A percentile compares a stretch with the other conserved stretches of the same genome.
These are phyloP conservation scores for Ocimum tenuiflorum DNA, from an alignment of 257 asterid genomes.

Conservation along the genomic window DNA sequence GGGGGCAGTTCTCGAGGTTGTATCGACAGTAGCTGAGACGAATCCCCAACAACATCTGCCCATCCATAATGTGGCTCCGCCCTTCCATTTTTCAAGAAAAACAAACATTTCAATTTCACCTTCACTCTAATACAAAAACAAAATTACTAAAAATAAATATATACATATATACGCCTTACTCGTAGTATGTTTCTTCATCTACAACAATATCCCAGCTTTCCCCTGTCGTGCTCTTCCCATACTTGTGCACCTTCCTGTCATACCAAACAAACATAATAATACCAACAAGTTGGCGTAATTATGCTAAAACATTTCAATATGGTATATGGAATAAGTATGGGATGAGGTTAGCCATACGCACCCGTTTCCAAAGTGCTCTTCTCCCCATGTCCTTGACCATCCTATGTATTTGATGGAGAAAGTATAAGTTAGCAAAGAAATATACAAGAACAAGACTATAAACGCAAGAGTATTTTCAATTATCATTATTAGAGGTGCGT, in stretches of 20 bases:
- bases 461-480: neutral
- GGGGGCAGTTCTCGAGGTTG: slow-evolving; percentile 84
- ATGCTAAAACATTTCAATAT: neutral
- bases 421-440: neutral
- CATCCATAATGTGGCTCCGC: slow-evolving; percentile 99
- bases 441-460: neutral
- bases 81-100: slow-evolving; percentile 34
- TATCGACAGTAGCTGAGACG: slow-evolving; percentile 74
- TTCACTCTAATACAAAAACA: too few species aligned
- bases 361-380: slow-evolving; percentile 99
- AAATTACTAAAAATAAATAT: too few species aligned
- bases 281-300: neutral
- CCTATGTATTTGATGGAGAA: slow-evolving; percentile 33
- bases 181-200: slow-evolving; percentile 92
- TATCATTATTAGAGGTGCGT: too few species aligned
- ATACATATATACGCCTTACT: slow-evolving; percentile 54
- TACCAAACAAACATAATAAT: neutral
- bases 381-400: slow-evolving; percentile 99
- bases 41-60: slow-evolving; percentile 99
- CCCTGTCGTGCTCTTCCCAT: slow-evolving; percentile 94
- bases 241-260: slow-evolving; percentile 95
- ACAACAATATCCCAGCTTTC: slow-evolving; percentile 98
- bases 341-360: slow-evolving; percentile 21
- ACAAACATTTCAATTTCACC: neutral
- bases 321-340: neutral